Evolutionary conservation across 2,329 filamentous ascomycete genomes (phyloP), one percentile per base, ranked within the genome.

Genomic region (Fusarium sp.): DNA sequence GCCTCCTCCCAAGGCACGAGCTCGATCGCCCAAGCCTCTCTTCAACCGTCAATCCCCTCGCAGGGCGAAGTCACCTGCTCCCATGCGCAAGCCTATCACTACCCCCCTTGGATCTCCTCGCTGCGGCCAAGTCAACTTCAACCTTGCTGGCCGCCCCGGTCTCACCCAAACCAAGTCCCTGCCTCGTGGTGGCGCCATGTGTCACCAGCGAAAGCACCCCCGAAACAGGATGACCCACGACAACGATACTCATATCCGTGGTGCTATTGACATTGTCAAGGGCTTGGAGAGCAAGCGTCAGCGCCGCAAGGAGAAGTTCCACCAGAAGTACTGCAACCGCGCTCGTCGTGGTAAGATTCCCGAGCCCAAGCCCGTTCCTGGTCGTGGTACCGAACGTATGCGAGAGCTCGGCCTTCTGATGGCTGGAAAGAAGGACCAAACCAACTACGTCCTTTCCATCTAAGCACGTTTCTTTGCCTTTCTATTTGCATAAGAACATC

Each of bases 241-340:
- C 8, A 76, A 77, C 51, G 87, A 91, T 53, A 83, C 89, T 44
- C 94, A 96, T 70, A 88, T 93, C 12, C 92, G 96, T 68, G 94
- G 94, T n/a, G 95, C 96, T 38, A 97, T 99, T 73, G 96, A 98
- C 80, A 99, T 98, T 67, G 93, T 98, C 81, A 97, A 97, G 80
- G 96, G 96, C 11, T 88, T 99, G 2, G 96, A 99, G 83, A 91
- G 93, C 81, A 98, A 97, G 84, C 91, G 95, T 27, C 93, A 96
- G 83, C 91, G 96, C 71, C 92, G 96, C 74, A 94, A 92, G 82
- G 95, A 98, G 81, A 97, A 98, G 81, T 92, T 94, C 76, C 91
- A 93, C 78, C 91, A 95, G 76, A 96, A 97, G 79, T 92, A 95
- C 77, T 97, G 93, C 83, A 91, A 94, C 78, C 93, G 94, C 75